These are phyloP conservation scores for Symbiodinium natans DNA, from an alignment of 73 alveolate genomes.

Conservation along the genomic window DNA sequence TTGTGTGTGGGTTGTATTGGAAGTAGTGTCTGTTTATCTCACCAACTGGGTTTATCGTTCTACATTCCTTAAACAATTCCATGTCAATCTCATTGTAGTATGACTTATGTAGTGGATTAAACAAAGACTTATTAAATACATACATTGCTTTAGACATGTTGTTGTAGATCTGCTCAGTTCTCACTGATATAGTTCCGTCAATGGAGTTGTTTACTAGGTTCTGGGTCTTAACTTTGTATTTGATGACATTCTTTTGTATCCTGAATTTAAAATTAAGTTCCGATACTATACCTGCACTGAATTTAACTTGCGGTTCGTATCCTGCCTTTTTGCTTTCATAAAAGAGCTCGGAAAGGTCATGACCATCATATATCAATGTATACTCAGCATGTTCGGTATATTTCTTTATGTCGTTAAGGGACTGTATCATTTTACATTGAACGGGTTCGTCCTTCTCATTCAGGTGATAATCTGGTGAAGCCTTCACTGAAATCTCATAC, in stretches of 20 bases:
- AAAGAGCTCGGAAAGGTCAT: not conserved
- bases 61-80: not conserved
- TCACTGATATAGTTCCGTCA: not conserved
- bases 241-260: not conserved
- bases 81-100: not conserved
- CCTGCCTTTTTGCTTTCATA: slow-evolving; percentile 16
- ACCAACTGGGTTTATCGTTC: not conserved
- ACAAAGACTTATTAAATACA: not conserved
- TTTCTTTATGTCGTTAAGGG: not conserved
- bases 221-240: not conserved
- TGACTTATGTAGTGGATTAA: not conserved
- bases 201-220: not conserved
- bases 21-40: not conserved
- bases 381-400: not conserved
- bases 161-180: not conserved
- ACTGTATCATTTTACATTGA: not conserved
- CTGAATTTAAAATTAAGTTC: not conserved
- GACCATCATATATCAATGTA: not conserved
- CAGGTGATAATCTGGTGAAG: not conserved
- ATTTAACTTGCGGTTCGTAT: slow-evolving; percentile 19
- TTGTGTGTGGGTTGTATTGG: not conserved
- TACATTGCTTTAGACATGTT: not conserved
- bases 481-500: not conserved
- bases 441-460: slow-evolving; percentile 23
- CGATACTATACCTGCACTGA: slow-evolving; percentile 8